Evolutionary conservation across 2,329 filamentous ascomycete species (phyloP).

Genomic region (Thielaviopsis punctulata): DNA sequence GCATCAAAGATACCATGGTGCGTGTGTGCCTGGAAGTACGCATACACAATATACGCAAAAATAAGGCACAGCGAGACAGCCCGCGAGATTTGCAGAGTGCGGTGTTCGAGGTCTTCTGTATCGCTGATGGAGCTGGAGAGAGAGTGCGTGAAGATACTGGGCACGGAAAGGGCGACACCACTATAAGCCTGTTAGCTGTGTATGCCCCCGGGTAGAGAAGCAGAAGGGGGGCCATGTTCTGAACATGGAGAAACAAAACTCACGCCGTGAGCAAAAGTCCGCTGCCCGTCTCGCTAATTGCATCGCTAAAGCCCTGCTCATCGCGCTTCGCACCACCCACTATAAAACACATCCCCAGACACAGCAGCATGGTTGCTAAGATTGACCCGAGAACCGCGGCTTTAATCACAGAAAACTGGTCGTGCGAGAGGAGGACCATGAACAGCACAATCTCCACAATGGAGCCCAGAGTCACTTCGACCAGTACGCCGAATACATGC

Average conservation of each 20-base stretch:
- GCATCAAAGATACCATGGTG: constrained; percentile 64
- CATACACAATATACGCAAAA: constrained; percentile 46
- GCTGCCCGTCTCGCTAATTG: constrained; percentile 62
- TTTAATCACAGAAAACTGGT: constrained; percentile 54
- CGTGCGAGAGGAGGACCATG: constrained; percentile 47
- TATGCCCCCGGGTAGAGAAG: constrained; percentile 5
- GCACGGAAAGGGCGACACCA: constrained; percentile 24
- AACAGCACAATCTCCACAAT: constrained; percentile 72
- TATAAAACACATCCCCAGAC: constrained; percentile 66
- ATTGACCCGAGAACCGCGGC: constrained; percentile 74
- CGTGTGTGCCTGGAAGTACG: constrained; percentile 59
- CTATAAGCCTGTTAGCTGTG: constrained; percentile 13
- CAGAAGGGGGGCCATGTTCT: neutral
- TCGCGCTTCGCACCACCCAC: constrained; percentile 52
- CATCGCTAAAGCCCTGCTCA: constrained; percentile 54
- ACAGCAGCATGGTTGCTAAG: constrained; percentile 64
- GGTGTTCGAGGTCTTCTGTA: constrained; percentile 26
- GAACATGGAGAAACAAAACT: constrained; percentile 21
- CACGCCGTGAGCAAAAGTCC: constrained; percentile 63
- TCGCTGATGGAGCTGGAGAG: constrained; percentile 18
- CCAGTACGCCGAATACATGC: constrained; percentile 49
- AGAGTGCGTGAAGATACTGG: constrained; percentile 38
- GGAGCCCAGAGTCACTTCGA: constrained; percentile 45
- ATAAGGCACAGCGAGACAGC: constrained; percentile 55
- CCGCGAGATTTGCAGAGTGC: constrained; percentile 49